Evolutionary conservation across 805 yeast genomes (phyloP).

Genomic region (Monosporozyma aquatica): DNA sequence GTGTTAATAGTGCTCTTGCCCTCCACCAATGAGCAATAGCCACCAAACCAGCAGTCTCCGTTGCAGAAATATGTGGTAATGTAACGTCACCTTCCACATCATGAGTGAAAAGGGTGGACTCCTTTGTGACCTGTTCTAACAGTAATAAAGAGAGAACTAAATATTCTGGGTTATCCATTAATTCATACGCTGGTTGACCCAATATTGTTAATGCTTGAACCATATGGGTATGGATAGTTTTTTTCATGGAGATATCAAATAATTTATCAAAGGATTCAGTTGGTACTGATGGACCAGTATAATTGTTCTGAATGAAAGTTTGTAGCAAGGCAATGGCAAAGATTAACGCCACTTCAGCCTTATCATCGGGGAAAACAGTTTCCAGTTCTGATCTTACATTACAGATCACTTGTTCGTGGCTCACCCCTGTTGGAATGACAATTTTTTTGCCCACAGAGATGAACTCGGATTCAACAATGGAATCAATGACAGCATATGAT

Average conservation of each 20-base stretch:
- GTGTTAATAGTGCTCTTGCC: constrained; percentile 56
- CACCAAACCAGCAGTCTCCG: constrained; percentile 27
- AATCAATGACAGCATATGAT: constrained; percentile 14
- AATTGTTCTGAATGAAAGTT: constrained; percentile 63
- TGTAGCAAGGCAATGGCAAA: constrained; percentile 57
- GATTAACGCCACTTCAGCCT: constrained; percentile 7
- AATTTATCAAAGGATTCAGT: constrained; percentile 29
- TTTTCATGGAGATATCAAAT: constrained; percentile 9
- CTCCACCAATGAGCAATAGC: constrained; percentile 70
- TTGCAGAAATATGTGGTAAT: constrained; percentile 17
- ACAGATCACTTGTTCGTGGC: not conserved
- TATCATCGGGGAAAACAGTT: not conserved
- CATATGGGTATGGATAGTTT: constrained; percentile 11
- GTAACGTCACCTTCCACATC: constrained; percentile 12
- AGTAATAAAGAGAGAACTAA: constrained; percentile 36
- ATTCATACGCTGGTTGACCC: constrained; percentile 66
- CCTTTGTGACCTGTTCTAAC: constrained; percentile 34
- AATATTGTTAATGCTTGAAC: constrained; percentile 40
- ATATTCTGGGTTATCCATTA: constrained; percentile 43
- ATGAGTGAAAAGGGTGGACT: constrained; percentile 23
- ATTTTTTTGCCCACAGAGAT: not conserved
- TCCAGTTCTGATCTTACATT: not conserved
- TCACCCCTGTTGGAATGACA: not conserved
- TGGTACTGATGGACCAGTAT: constrained; percentile 68
- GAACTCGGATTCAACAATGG: not conserved